Base-by-base conservation (phyloP, 2,329 filamentous ascomycete genomes). In the Sordariomycetes sp. region DNA sequence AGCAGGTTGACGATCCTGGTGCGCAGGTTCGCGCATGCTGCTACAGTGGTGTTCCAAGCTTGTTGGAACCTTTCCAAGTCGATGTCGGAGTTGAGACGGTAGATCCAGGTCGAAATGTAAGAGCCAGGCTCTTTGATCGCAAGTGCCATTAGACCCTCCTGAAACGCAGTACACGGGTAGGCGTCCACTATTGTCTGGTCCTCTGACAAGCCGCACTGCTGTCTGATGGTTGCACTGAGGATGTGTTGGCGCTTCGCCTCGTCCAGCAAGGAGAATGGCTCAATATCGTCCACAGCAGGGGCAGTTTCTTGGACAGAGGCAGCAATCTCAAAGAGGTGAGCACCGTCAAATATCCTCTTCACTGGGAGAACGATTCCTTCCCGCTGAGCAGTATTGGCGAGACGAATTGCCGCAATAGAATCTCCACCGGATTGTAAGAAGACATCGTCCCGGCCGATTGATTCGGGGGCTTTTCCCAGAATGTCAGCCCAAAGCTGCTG, bases 61-160 rank as follows among this genome's bases (percentile, higher is more conserved):
- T 20, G 16, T 16, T 33, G 30, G 32, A 40, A 42, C 2, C 34
- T 31, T 14, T 21, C 21, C 2, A 37, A 10, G 8, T 42, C 29
- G 16, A 35, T 19, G 14, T 20, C 18, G 11, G 27, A 12, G 2
- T 30, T 21, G 12, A 41, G 31, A 17, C 23, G 16, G 16, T 30
- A 38, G 11, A 37, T 14, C 7, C 34, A 29, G n/a, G 21, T 19
- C 7, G 32, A 35, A 14, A 40, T 26, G 20, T 40, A 40, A 4
- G 38, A 37, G 11, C 30, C 32, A n/a, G 38, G 36, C 15, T 32
- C 10, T 39, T 62, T 63, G 33, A 54, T 51, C 8, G 68, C 61
- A 4, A 71, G 43, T 2, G 64, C 61, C 46, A 72, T 58, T 3
- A 72, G 53, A 5, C 61, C 64, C 41, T 68, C 64, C 37, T 72